Evolutionary conservation across 2,329 filamentous ascomycete genomes (phyloP).

Genomic region (Phaeomoniella chlamydospora): DNA sequence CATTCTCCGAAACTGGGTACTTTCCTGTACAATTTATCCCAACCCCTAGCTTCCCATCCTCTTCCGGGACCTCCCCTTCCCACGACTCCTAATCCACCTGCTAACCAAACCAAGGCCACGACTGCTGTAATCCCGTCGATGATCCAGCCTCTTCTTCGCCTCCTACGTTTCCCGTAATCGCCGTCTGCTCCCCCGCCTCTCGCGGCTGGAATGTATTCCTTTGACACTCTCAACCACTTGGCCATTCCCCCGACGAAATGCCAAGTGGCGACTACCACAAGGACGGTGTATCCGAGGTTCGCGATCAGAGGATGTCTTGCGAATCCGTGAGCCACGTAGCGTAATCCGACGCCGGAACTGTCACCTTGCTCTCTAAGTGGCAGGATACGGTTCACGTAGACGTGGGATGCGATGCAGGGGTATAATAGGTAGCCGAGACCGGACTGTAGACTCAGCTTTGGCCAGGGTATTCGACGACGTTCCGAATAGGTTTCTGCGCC

Average conservation of each 20-base stretch:
- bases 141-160: constrained; percentile 53
- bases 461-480: constrained; percentile 44
- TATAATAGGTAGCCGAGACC: constrained; percentile 57
- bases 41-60: constrained; percentile 70
- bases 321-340: constrained; percentile 76
- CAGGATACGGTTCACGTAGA: constrained; percentile 59
- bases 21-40: constrained; percentile 56
- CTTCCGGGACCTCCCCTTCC: constrained; percentile 53
- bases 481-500: constrained; percentile 49
- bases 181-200: too few species aligned
- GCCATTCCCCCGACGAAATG: constrained; percentile 78
- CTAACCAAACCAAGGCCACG: constrained; percentile 59
- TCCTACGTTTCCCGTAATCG: constrained; percentile 20
- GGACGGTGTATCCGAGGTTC: constrained; percentile 52
- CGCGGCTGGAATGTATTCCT: constrained; percentile 34
- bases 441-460: constrained; percentile 54
- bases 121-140: constrained; percentile 51
- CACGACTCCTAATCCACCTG: constrained; percentile 65
- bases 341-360: constrained; percentile 70
- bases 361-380: constrained; percentile 69
- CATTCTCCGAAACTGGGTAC: constrained; percentile 43
- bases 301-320: constrained; percentile 52
- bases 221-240: constrained; percentile 60
- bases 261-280: constrained; percentile 54
- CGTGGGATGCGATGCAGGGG: constrained; percentile 54